These are phyloP conservation scores for Phytophthora gonapodyides DNA, from an alignment of 352 stramenopile genomes.

Conservation along the genomic window DNA sequence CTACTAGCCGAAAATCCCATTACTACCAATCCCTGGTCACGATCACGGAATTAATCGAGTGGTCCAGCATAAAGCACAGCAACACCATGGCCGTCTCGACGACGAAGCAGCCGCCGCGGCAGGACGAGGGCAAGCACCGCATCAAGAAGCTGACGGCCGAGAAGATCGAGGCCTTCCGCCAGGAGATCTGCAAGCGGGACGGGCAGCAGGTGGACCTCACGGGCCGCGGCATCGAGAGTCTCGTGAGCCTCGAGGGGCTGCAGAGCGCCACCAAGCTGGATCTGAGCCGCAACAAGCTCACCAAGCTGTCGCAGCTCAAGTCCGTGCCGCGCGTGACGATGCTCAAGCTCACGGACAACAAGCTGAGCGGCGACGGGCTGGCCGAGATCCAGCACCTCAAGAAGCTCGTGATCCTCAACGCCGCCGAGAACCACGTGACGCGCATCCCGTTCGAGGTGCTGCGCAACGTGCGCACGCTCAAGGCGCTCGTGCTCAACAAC, in stretches of 20 bases:
- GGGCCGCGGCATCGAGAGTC: constrained; percentile 75
- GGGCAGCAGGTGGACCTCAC: constrained; percentile 68
- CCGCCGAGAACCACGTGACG: constrained; percentile 73
- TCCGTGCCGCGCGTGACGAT: constrained; percentile 64
- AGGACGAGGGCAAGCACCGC: constrained; percentile 48
- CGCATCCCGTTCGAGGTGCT: constrained; percentile 74
- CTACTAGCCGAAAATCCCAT: too few relatives aligned
- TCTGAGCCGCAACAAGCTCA: constrained; percentile 87
- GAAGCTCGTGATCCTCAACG: constrained; percentile 84
- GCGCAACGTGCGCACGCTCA: constrained; percentile 68
- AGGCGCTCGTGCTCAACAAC: constrained; percentile 86
- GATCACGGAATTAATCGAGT: too few relatives aligned
- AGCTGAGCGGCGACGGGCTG: constrained; percentile 71
- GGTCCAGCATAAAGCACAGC: not conserved
- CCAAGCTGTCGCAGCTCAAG: constrained; percentile 78
- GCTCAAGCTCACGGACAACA: constrained; percentile 83
- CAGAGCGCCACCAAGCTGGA: constrained; percentile 72
- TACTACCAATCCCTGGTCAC: too few relatives aligned
- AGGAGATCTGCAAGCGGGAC: constrained; percentile 53
- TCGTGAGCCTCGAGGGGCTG: constrained; percentile 75
- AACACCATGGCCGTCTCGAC: constrained; percentile 12
- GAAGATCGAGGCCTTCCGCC: constrained; percentile 62
- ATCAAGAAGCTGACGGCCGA: constrained; percentile 91
- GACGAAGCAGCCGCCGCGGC: constrained; percentile 11
- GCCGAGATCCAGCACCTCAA: constrained; percentile 73